Base-by-base conservation (phyloP, 768 basidiomycete species). In the Mycena olivaceomarginata region DNA sequence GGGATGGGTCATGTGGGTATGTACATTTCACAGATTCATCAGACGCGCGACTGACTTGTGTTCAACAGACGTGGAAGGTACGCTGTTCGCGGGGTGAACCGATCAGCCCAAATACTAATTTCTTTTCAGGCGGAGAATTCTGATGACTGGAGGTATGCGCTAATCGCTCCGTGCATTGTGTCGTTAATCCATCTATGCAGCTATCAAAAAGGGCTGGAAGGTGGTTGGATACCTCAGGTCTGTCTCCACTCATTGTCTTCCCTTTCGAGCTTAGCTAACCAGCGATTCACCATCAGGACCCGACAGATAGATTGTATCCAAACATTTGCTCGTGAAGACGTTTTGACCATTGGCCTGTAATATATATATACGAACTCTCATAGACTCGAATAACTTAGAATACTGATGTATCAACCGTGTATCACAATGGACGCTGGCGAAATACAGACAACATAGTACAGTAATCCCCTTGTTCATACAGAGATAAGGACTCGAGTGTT, bases 41-140 rank as follows among this genome's bases (percentile, higher is more conserved):
- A 7, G 22, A 31, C 18, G 22, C 62, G 16, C n/a, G 25, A 57
- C 64, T 72, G 22, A 70, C 9, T 89, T 56, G 83, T 89, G 11
- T 90, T 83, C 25, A 43, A 73, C 90, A 90, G 90, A 92, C 94
- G 9, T 95, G 94, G 94, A 95, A 95, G 90, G 93, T 92, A 64
- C 37, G 89, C 79, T 56, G n/a, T 46, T 57, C 43, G 20, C 20
- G 0, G 11, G 45, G 43, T 31, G 16, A 31, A 22, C n/a, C 31
- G 45, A 20, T 20, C 4, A 4, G 12, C 22, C 13, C 69, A 10
- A 59, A 63, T 76, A 5, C 69, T 76, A 9, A 77, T 46, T n/a
- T 31, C 16, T 41, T 6, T 53, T 11, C 37, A 70, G 57, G 67
- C 65, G 40, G 63, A 75, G 57, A 67, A 70, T 67, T 66, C 74